Conservation (phyloP, 208 protist species). For the Leishmania tarentolae region DNA sequence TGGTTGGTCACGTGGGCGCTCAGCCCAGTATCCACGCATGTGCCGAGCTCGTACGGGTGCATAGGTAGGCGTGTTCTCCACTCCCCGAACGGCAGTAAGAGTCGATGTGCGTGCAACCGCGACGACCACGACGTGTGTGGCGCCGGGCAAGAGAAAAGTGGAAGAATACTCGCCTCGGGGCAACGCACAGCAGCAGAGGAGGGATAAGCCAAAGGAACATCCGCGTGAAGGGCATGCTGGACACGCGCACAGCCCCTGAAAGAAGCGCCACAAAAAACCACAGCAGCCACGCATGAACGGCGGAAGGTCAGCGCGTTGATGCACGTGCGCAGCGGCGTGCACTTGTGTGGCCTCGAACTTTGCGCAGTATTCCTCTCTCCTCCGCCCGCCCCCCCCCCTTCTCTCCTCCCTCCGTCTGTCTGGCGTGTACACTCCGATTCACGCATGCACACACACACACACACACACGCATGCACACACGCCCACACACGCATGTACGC, state of each 20-base stretch:
- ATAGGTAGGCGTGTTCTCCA: neutral
- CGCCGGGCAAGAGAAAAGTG: neutral
- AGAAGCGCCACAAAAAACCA: neutral
- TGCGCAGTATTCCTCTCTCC: neutral
- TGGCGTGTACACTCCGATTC: neutral
- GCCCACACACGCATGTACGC: neutral
- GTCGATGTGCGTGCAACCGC: neutral
- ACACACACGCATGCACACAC: neutral
- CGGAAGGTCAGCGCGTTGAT: neutral
- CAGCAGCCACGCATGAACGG: neutral
- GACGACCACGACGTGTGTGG: neutral
- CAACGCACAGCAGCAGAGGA: neutral
- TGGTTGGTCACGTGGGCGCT: neutral
- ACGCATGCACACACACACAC: neutral
- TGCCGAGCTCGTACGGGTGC: neutral
- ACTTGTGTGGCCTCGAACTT: neutral
- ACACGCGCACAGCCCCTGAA: neutral
- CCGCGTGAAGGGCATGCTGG: neutral
- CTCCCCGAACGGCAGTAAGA: neutral
- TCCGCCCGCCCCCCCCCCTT: neutral
- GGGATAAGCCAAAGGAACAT: neutral
- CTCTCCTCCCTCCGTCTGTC: neutral
- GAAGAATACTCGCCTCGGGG: neutral
- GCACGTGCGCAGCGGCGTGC: neutral
- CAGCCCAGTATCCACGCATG: neutral